Evolutionary conservation across 495 filamentous ascomycete genomes (phyloP).

Genomic region (Xylaria castorea): DNA sequence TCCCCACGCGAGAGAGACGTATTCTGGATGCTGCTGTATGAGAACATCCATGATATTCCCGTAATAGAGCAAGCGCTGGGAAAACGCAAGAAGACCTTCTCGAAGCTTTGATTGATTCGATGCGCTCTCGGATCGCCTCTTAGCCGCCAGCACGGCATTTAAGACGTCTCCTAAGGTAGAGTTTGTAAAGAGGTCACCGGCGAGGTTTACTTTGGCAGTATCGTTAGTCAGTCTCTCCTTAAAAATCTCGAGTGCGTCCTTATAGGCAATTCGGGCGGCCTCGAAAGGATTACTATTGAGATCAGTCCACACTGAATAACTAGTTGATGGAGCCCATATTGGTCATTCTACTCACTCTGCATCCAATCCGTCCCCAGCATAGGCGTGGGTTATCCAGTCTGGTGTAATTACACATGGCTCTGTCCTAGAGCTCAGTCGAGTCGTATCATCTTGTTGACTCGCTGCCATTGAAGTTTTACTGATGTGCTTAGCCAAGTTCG

Average conservation of each 20-base stretch:
- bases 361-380: not conserved
- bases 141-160: not conserved
- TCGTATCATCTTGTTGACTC: too few species aligned
- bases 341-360: not conserved
- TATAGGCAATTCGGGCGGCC: not conserved
- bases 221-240: not conserved
- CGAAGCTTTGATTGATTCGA: not conserved
- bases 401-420: not conserved
- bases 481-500: too few species aligned
- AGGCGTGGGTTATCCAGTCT: not conserved
- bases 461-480: too few species aligned
- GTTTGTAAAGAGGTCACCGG: not conserved
- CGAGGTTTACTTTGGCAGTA: not conserved
- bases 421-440: too few species aligned
- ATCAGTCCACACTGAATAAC: too few species aligned
- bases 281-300: not conserved
- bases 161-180: not conserved
- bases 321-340: too few species aligned
- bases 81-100: not conserved
- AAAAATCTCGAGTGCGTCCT: not conserved
- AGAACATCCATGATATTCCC: constrained; percentile 32
- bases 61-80: constrained; percentile 16
- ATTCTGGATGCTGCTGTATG: constrained; percentile 38
- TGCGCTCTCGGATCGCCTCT: not conserved
- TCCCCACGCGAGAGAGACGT: constrained; percentile 43